These are phyloP conservation scores for Neurospora sp. DNA, from an alignment of 495 filamentous ascomycete species.

Conservation along the genomic window DNA sequence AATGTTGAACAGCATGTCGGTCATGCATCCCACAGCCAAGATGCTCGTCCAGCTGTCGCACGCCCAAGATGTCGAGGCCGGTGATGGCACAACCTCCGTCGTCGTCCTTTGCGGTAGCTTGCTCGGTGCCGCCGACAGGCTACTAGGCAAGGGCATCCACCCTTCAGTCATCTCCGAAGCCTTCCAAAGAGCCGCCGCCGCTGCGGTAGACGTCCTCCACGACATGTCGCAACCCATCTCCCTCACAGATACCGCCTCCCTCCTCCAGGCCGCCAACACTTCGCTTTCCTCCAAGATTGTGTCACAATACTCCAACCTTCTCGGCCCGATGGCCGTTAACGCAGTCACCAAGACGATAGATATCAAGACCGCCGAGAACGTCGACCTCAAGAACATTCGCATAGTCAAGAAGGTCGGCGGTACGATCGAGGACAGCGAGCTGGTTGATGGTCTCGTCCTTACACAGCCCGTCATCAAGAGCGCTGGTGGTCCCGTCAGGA, in stretches of 20 bases:
- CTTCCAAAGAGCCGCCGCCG: slow-evolving; percentile 87
- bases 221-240: slow-evolving; percentile 93
- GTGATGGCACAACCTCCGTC: slow-evolving; percentile 96
- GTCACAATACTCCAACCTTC: slow-evolving; percentile 83
- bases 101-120: slow-evolving; percentile 95
- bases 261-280: slow-evolving; percentile 93
- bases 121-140: slow-evolving; percentile 82
- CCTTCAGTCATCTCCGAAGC: slow-evolving; percentile 95
- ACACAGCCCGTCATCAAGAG: slow-evolving; percentile 90
- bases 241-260: slow-evolving; percentile 74
- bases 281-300: slow-evolving; percentile 98
- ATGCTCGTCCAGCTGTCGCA: slow-evolving; percentile 97
- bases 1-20: slow-evolving; percentile 96
- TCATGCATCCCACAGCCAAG: slow-evolving; percentile 96
- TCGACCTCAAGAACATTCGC: slow-evolving; percentile 90
- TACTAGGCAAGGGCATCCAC: slow-evolving; percentile 89
- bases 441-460: slow-evolving; percentile 89
- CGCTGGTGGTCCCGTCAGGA: slow-evolving; percentile 79
- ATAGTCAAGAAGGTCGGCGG: slow-evolving; percentile 97
- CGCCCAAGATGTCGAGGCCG: slow-evolving; percentile 96
- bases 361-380: slow-evolving; percentile 87
- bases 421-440: slow-evolving; percentile 96
- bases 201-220: slow-evolving; percentile 80
- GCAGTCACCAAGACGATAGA: slow-evolving; percentile 92
- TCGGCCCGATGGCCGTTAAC: slow-evolving; percentile 95